Percentiles rank a stretch among this genome's conserved stretches.
phyloP scores from a whole-genome alignment of 768 basidiomycete species.

The Boletus coccyginus region DNA sequence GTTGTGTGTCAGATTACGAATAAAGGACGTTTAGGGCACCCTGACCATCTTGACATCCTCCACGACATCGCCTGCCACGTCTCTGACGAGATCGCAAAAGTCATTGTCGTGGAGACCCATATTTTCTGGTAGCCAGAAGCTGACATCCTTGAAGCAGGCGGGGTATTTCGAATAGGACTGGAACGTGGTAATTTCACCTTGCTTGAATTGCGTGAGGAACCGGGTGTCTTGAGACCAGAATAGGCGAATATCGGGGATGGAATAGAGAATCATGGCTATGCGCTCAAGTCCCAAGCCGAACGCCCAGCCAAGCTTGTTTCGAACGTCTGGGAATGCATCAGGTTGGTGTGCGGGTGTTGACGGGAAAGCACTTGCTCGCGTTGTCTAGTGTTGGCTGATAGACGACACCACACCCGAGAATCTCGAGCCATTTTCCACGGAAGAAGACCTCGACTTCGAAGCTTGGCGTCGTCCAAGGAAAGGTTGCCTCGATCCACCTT shows the following conservation, averaged over 20 bases:
- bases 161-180: constrained; percentile 93
- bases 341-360: neutral
- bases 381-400: constrained; percentile 84
- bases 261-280: constrained; percentile 96
- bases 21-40: neutral
- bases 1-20: constrained; percentile 8
- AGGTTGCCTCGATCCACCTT: constrained; percentile 97
- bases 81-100: constrained; percentile 92
- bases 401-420: constrained; percentile 91
- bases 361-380: constrained; percentile 58
- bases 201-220: constrained; percentile 83
- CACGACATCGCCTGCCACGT: constrained; percentile 87
- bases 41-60: constrained; percentile 86
- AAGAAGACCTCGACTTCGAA: constrained; percentile 98
- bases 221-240: constrained; percentile 94
- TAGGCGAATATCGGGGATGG: constrained; percentile 94
- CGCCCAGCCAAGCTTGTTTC: constrained; percentile 92
- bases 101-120: constrained; percentile 84
- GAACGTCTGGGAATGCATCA: constrained; percentile 50
- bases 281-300: constrained; percentile 97
- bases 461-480: constrained; percentile 97
- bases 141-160: constrained; percentile 89
- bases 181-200: constrained; percentile 77
- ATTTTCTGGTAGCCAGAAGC: constrained; percentile 82
- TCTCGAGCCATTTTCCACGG: constrained; percentile 95